These are phyloP conservation scores for Usnea hakonensis DNA, from an alignment of 495 filamentous ascomycete genomes.

Conservation along the genomic window DNA sequence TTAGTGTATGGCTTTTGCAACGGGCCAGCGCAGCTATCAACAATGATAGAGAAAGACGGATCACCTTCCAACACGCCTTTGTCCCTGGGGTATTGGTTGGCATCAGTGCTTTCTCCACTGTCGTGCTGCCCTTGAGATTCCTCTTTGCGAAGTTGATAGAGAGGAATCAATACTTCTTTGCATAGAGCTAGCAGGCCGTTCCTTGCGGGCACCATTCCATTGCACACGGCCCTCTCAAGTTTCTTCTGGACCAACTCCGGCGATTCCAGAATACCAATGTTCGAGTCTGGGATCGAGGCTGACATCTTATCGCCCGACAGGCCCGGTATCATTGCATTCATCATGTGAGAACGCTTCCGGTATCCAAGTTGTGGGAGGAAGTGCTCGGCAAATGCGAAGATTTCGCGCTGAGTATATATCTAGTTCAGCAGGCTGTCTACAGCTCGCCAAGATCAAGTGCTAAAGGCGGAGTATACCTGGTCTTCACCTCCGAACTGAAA, in stretches of 20 bases:
- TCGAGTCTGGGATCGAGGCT: not conserved
- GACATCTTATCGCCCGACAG: constrained; percentile 7
- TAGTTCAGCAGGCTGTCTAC: not conserved
- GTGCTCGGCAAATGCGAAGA: not conserved
- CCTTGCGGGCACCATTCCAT: not conserved
- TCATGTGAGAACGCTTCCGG: not conserved
- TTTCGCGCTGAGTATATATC: not conserved
- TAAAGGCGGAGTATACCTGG: constrained; percentile 10
- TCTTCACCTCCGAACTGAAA: constrained; percentile 14
- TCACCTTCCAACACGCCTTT: too few relatives aligned
- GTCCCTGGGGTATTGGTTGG: not conserved
- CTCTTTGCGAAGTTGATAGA: not conserved
- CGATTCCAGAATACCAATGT: not conserved
- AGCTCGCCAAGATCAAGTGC: too few relatives aligned
- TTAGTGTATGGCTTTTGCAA: not conserved
- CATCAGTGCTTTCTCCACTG: not conserved
- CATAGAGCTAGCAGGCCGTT: not conserved
- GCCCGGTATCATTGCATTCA: constrained; percentile 4
- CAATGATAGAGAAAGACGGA: too few relatives aligned
- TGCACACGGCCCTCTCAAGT: not conserved
- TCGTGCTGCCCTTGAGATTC: not conserved
- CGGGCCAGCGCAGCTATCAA: not conserved
- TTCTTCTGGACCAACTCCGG: not conserved
- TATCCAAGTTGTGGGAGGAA: constrained; percentile 8
- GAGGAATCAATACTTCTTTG: not conserved